Evolutionary conservation across 1,284 basidiomycete genomes (phyloP).

Genomic region (Mycena sp.): DNA sequence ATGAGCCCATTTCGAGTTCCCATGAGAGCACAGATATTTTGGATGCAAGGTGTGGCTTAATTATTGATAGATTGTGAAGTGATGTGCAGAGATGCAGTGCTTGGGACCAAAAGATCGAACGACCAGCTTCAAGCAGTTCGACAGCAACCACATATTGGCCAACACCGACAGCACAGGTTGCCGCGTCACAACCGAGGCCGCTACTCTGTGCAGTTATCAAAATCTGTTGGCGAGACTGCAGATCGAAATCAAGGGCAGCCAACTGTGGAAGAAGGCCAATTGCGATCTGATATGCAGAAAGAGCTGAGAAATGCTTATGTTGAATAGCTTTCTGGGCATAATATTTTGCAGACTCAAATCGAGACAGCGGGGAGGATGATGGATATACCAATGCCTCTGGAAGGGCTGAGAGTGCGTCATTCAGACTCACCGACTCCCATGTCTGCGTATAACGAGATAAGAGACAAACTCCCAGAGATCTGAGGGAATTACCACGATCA

Average conservation of each 20-base stretch:
- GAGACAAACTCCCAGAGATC: too few relatives aligned
- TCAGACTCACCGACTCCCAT: not conserved
- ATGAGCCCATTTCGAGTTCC: not conserved
- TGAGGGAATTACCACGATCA: not conserved
- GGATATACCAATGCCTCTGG: not conserved
- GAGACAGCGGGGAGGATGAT: not conserved
- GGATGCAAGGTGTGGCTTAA: not conserved
- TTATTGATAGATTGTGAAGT: not conserved
- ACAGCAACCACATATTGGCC: not conserved
- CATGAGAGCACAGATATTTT: not conserved
- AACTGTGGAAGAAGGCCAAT: not conserved
- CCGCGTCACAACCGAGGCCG: not conserved
- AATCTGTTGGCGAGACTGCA: not conserved
- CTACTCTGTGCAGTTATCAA: not conserved
- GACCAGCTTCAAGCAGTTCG: slow-evolving; percentile 1
- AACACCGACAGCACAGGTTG: not conserved
- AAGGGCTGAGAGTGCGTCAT: not conserved
- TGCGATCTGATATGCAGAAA: not conserved
- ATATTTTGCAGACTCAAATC: not conserved
- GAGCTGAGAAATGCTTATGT: not conserved
- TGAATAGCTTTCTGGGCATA: not conserved
- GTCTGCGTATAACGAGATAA: too few relatives aligned
- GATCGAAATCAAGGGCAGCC: not conserved
- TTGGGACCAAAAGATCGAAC: slow-evolving; percentile 3
- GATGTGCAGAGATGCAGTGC: not conserved